Conservation (phyloP, 441 rosid species). For the Syzygium syzygioides region DNA sequence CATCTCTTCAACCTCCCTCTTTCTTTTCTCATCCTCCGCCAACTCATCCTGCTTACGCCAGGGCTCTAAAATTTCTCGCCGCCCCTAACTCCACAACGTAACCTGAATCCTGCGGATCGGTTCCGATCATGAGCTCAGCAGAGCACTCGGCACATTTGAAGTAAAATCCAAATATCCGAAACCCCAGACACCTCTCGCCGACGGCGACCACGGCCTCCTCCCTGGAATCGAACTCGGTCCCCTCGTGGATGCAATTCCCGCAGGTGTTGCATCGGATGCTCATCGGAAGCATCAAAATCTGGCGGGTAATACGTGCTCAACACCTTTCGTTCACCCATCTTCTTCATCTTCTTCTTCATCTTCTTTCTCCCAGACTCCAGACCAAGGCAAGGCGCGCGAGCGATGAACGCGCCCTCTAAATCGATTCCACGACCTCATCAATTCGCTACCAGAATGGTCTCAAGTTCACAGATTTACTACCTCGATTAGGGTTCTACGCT, state of each 20-base stretch:
- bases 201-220: not conserved
- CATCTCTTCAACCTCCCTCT: constrained; percentile 72
- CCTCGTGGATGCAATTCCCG: constrained; percentile 40
- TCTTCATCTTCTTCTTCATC: too few species aligned
- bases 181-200: constrained; percentile 53
- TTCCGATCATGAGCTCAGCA: constrained; percentile 61
- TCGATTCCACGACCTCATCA: not conserved
- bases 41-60: constrained; percentile 86
- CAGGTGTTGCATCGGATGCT: constrained; percentile 71
- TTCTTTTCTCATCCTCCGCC: constrained; percentile 42
- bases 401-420: not conserved
- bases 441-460: not conserved
- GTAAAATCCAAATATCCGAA: constrained; percentile 16
- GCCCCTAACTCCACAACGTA: constrained; percentile 73
- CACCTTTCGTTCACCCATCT: constrained; percentile 86
- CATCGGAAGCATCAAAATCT: constrained; percentile 31
- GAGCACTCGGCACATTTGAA: constrained; percentile 38
- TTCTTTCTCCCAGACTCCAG: not conserved
- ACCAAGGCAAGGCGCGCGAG: not conserved
- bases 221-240: constrained; percentile 5
- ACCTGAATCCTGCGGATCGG: constrained; percentile 72
- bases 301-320: constrained; percentile 75
- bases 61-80: constrained; percentile 61
- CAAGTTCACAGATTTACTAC: not conserved
- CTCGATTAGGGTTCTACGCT: not conserved